Evolutionary conservation across 1,139 yeast species (phyloP), one percentile per base, ranked within the genome.

Genomic region (Sugiyamaella paludigena): DNA sequence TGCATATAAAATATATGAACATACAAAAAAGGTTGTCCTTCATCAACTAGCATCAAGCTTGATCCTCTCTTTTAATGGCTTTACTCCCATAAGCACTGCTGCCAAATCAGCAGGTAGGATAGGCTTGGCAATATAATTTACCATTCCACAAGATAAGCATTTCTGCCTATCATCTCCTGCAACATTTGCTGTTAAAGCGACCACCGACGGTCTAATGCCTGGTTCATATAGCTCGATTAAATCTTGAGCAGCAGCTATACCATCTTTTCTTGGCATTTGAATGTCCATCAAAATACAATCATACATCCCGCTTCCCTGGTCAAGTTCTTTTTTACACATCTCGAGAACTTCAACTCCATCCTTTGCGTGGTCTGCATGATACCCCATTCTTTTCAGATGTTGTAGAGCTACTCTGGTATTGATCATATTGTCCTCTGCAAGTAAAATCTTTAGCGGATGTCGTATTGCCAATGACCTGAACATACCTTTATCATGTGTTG

Each of bases 101-200:
- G 66, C 73, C 50, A 79, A 62, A 47, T 73, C 77, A 28, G 69
- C 68, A 0, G 83, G 83, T 19, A 79, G 59, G 31, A 79, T 75
- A 1, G 84, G 84, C 58, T 79, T 79, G 31, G 80, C 73, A 7
- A 79, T 67, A 55, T 78, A 79, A 53, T 77, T 80, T n/a, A 72
- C 68, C 83, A 79, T 79, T 2, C 83, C 83, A 49, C 76, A 72
- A 15, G 71, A 65, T 12, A 78, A 58, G 47, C 80, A 77, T 50
- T 69, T 66, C 50, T 74, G 70, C 40, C 79, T 65, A 56, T 79
- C 83, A 50, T 79, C 82, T 2, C 79, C 77, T 2, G 80, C 81
- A 11, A 79, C 83, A 56, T 78, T 78, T 4, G 83, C 83, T 0
- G 83, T 78, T 55, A 78, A 63, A 10, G 83, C 82, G 16, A 79